Conservation (phyloP, 2,329 filamentous ascomycete genomes). For the Aaosphaeria pasadenensis region DNA sequence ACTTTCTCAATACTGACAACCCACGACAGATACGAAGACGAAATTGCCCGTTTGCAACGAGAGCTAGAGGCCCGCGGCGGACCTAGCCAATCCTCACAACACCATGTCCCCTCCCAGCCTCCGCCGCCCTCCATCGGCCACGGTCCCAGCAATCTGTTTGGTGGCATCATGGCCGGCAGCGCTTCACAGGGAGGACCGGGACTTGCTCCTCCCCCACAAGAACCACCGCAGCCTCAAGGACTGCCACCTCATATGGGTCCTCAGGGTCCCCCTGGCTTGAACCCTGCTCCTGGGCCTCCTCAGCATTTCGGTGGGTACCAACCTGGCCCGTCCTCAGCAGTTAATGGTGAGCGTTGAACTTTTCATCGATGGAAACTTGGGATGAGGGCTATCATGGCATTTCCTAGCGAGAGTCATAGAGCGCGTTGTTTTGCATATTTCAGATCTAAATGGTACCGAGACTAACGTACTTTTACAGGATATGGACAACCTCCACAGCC, state of each 20-base stretch:
- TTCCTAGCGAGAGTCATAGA: neutral
- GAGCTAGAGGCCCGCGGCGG: conserved; percentile 76
- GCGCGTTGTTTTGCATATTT: no score
- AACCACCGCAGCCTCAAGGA: conserved; percentile 58
- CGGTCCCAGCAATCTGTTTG: conserved; percentile 86
- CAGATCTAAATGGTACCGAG: neutral
- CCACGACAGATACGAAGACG: conserved; percentile 82
- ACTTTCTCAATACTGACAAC: neutral
- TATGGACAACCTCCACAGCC: conserved; percentile 59
- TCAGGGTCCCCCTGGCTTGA: conserved; percentile 69
- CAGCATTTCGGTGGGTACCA: conserved; percentile 71
- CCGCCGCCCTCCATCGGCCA: conserved; percentile 83
- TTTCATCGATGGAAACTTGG: conserved; percentile 2
- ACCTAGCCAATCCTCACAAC: conserved; percentile 66
- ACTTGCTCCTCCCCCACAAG: conserved; percentile 67
- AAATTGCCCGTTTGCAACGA: conserved; percentile 79
- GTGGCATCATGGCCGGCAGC: conserved; percentile 90
- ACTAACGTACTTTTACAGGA: conserved; percentile 51
- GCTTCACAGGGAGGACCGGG: conserved; percentile 79
- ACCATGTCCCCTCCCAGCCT: conserved; percentile 78
- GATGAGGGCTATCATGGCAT: neutral
- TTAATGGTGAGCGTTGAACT: conserved; percentile 53
- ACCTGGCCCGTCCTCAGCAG: conserved; percentile 51
- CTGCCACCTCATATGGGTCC: conserved; percentile 60
- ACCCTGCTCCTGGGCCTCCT: conserved; percentile 56